phyloP scores from a whole-genome alignment of 768 basidiomycete species.

The Mycena chlorophos region DNA sequence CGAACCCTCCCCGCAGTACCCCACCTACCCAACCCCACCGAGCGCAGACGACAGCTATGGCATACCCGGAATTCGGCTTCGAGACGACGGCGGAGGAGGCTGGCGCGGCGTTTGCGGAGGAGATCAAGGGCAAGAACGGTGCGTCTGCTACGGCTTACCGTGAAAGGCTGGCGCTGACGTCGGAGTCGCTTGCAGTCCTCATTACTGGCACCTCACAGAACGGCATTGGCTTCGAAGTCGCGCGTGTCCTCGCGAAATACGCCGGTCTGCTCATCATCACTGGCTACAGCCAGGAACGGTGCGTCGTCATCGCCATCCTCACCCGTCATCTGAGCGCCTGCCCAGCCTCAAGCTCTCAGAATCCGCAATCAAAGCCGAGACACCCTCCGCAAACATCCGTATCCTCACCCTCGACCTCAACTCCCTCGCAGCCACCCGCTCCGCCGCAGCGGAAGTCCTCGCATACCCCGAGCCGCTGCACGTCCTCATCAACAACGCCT shows the following conservation, averaged over 20 bases:
- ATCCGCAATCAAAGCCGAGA: too few species aligned
- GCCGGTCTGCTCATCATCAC: conserved; percentile 2
- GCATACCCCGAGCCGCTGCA: too few species aligned
- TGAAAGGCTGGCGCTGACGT: not conserved
- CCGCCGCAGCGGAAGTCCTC: too few species aligned
- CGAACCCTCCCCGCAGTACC: too few species aligned
- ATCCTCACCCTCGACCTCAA: too few species aligned
- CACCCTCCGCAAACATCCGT: too few species aligned
- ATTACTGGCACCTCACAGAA: not conserved
- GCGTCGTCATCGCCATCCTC: not conserved
- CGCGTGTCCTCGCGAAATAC: conserved; percentile 3
- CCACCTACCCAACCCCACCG: too few species aligned
- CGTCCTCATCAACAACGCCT: too few species aligned
- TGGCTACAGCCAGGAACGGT: conserved; percentile 1
- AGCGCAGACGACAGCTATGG: too few species aligned
- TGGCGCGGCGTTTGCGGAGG: not conserved
- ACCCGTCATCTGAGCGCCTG: too few species aligned
- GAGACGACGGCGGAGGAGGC: not conserved
- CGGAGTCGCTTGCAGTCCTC: not conserved
- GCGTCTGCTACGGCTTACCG: not conserved
- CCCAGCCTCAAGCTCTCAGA: not conserved
- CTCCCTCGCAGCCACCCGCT: too few species aligned
- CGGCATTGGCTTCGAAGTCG: conserved; percentile 6
- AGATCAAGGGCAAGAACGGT: not conserved
- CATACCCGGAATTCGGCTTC: not conserved